Conservation (phyloP, 257 asterid genomes). For the Ehretia macrophylla region DNA sequence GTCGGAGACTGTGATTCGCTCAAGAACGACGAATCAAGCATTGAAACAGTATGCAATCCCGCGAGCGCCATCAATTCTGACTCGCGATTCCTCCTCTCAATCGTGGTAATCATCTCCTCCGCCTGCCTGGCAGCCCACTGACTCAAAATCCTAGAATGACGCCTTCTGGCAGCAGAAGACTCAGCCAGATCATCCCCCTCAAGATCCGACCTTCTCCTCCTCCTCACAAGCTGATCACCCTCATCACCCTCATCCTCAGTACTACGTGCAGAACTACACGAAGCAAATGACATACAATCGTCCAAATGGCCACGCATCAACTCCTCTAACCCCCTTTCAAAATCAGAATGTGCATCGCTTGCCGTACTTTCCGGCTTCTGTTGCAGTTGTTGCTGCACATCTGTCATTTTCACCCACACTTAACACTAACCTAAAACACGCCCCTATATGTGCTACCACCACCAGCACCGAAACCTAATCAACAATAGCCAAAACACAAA, state of each 20-base stretch:
- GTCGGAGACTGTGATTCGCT: slow-evolving; percentile 83
- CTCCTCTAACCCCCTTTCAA: slow-evolving; percentile 91
- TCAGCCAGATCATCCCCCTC: slow-evolving; percentile 93
- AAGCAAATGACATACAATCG: slow-evolving; percentile 83
- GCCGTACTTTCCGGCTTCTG: slow-evolving; percentile 81
- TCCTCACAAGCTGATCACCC: slow-evolving; percentile 74
- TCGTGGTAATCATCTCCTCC: slow-evolving; percentile 81
- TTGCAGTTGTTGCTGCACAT: slow-evolving; percentile 69
- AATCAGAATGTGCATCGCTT: slow-evolving; percentile 55
- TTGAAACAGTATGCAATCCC: slow-evolving; percentile 81
- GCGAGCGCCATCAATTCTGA: slow-evolving; percentile 88
- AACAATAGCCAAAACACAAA: not conserved
- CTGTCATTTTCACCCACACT: slow-evolving; percentile 56
- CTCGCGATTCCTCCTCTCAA: slow-evolving; percentile 89
- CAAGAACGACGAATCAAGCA: slow-evolving; percentile 81
- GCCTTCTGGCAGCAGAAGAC: slow-evolving; percentile 90
- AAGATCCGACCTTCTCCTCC: slow-evolving; percentile 91
- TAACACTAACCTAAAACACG: not conserved
- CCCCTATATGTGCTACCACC: not conserved
- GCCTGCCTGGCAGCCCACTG: slow-evolving; percentile 91
- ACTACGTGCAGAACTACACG: slow-evolving; percentile 75
- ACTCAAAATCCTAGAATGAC: slow-evolving; percentile 80
- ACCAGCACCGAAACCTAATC: not conserved
- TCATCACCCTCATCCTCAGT: slow-evolving; percentile 80
- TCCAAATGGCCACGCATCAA: slow-evolving; percentile 81